A percentile compares a stretch with the other conserved stretches of the same genome.
phyloP scores from a whole-genome alignment of 805 yeast species.

The Metschnikowia continentalis region DNA sequence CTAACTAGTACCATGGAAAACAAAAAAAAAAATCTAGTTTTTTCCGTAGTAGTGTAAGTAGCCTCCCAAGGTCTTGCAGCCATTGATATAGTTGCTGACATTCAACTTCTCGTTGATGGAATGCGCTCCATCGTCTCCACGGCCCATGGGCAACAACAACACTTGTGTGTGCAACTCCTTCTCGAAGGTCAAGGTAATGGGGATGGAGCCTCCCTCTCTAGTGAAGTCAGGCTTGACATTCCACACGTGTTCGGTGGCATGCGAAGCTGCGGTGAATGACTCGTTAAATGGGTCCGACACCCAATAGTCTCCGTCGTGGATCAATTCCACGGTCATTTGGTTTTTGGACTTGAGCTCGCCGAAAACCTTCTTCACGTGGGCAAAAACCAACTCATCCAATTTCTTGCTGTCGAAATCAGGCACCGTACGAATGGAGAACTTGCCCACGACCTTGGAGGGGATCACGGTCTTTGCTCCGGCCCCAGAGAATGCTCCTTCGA shows the following conservation, averaged over 20 bases:
- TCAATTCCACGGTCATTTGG: constrained; percentile 62
- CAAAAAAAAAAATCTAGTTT: not conserved
- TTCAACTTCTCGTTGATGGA: constrained; percentile 94
- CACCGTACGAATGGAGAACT: constrained; percentile 95
- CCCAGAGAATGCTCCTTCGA: constrained; percentile 94
- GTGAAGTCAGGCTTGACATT: constrained; percentile 93
- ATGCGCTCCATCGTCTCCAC: constrained; percentile 99
- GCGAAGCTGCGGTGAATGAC: constrained; percentile 87
- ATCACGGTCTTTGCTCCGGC: constrained; percentile 98
- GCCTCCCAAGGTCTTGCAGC: constrained; percentile 89
- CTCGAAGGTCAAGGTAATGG: constrained; percentile 93
- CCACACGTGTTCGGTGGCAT: constrained; percentile 94
- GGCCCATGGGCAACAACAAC: constrained; percentile 91
- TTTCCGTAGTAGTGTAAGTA: constrained; percentile 79
- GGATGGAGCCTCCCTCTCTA: constrained; percentile 99
- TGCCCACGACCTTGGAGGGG: constrained; percentile 91
- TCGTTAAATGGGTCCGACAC: constrained; percentile 90
- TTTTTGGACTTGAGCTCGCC: constrained; percentile 73
- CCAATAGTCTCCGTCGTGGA: constrained; percentile 98
- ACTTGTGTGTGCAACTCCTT: constrained; percentile 80
- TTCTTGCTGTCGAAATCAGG: constrained; percentile 84
- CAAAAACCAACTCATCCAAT: constrained; percentile 72
- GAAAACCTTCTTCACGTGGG: constrained; percentile 65
- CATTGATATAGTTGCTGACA: constrained; percentile 83
- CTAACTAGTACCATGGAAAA: too few relatives aligned